These are phyloP conservation scores for Verbascum thapsus DNA, from an alignment of 257 asterid species.

Conservation along the genomic window DNA sequence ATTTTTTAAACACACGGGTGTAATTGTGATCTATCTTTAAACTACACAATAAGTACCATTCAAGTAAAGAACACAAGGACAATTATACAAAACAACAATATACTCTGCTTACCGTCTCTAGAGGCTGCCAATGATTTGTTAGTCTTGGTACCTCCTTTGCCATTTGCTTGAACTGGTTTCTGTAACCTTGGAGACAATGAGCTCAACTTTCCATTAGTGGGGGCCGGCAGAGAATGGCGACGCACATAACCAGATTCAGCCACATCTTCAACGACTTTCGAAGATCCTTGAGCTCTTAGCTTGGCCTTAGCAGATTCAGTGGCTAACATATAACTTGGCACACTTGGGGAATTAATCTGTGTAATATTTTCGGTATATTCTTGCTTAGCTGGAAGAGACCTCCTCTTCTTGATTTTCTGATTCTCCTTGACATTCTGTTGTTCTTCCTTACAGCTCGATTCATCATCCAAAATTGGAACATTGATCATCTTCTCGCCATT, in stretches of 20 bases:
- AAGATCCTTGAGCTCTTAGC: slow-evolving; percentile 79
- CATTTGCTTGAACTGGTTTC: slow-evolving; percentile 68
- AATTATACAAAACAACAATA: background rate
- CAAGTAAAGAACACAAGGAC: background rate
- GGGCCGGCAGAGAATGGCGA: slow-evolving; percentile 82
- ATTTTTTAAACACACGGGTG: too few relatives aligned
- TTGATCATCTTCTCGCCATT: slow-evolving; percentile 46
- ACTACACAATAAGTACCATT: too few relatives aligned
- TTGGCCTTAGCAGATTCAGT: slow-evolving; percentile 94
- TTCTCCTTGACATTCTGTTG: slow-evolving; percentile 58
- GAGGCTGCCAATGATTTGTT: slow-evolving; percentile 53
- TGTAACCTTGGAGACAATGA: slow-evolving; percentile 76
- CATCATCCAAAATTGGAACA: slow-evolving; percentile 42
- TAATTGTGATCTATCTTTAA: too few relatives aligned
- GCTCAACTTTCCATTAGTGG: slow-evolving; percentile 56
- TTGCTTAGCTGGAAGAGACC: slow-evolving; percentile 74
- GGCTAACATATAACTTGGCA: slow-evolving; percentile 96
- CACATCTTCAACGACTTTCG: slow-evolving; percentile 59
- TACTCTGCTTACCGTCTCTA: slow-evolving; percentile 63
- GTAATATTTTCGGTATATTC: slow-evolving; percentile 70
- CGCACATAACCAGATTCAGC: slow-evolving; percentile 52
- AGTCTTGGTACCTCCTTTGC: slow-evolving; percentile 60
- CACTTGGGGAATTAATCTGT: slow-evolving; percentile 53
- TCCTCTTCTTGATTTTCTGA: slow-evolving; percentile 64
- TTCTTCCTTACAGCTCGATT: slow-evolving; percentile 52